phyloP scores from a whole-genome alignment of 2,329 filamentous ascomycete species.

The Colletotrichum sansevieriae region DNA sequence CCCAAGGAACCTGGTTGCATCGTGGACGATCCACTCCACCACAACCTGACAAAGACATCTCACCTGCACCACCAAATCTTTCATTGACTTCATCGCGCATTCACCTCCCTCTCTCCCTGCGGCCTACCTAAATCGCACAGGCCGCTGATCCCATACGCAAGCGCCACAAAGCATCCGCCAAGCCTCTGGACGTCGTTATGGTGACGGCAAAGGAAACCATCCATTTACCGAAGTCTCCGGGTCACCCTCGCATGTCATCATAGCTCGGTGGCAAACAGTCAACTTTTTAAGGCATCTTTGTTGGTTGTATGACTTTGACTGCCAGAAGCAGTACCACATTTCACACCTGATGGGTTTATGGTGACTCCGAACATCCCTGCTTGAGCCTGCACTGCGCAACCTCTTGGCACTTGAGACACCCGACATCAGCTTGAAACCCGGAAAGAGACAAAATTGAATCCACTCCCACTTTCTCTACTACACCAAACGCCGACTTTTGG shows the following conservation, averaged over 20 bases:
- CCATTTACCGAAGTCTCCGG: background rate
- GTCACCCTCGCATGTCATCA: slow-evolving; percentile 20
- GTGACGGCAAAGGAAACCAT: background rate
- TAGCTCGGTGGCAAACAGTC: slow-evolving; percentile 30
- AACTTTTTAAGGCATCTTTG: background rate
- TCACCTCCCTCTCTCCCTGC: slow-evolving; percentile 2
- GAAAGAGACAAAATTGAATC: slow-evolving; percentile 34
- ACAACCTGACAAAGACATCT: background rate
- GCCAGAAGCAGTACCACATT: slow-evolving; percentile 30
- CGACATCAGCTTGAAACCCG: slow-evolving; percentile 23
- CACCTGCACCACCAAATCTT: slow-evolving; percentile 12
- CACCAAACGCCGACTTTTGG: background rate
- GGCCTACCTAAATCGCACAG: slow-evolving; percentile 3
- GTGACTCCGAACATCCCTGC: slow-evolving; percentile 34
- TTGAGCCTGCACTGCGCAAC: slow-evolving; percentile 10
- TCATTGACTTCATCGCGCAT: slow-evolving; percentile 19
- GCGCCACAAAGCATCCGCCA: slow-evolving; percentile 1
- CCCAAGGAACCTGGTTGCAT: slow-evolving; percentile 11
- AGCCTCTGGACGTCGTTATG: background rate
- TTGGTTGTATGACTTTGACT: no score
- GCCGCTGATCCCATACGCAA: slow-evolving; percentile 13
- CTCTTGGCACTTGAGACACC: slow-evolving; percentile 34
- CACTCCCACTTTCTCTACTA: slow-evolving; percentile 12
- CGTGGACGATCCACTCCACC: slow-evolving; percentile 4
- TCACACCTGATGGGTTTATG: slow-evolving; percentile 19